A percentile compares a stretch with the other conserved stretches of the same genome.
Conservation (phyloP, 192 early-diverging fungal species). For the Bifiguratus adelaidae region DNA sequence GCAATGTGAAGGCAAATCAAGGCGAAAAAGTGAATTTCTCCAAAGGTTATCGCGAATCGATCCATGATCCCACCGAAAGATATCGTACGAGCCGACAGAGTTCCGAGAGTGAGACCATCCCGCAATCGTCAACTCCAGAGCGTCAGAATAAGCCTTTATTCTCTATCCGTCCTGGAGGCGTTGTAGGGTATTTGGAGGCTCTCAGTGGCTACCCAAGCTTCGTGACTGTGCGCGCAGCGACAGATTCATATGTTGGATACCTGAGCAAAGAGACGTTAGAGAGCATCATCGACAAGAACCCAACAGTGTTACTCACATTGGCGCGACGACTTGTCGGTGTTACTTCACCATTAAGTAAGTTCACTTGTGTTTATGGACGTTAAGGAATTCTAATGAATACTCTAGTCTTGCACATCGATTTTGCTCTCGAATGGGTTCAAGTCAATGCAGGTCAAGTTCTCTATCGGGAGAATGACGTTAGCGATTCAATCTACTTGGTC, state of each 20-base stretch:
- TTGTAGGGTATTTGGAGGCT: conserved; percentile 89
- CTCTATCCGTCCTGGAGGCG: conserved; percentile 68
- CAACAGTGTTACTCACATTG: conserved; percentile 71
- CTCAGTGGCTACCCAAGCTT: conserved; percentile 86
- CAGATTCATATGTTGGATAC: conserved; percentile 78
- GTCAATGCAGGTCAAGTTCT: conserved; percentile 89
- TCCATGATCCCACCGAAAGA: too few relatives aligned
- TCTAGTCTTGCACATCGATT: conserved; percentile 66
- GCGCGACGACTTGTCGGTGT: conserved; percentile 77
- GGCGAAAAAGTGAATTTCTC: too few relatives aligned
- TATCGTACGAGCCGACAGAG: too few relatives aligned
- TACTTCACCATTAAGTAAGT: conserved; percentile 70
- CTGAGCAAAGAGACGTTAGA: conserved; percentile 76
- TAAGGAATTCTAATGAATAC: not conserved
- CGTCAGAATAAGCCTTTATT: conserved; percentile 61
- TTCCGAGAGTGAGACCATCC: too few relatives aligned
- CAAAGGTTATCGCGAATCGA: too few relatives aligned
- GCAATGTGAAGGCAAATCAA: too few relatives aligned
- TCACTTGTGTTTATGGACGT: not conserved
- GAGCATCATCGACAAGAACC: conserved; percentile 75
- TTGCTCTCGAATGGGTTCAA: conserved; percentile 91
- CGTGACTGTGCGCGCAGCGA: conserved; percentile 72
- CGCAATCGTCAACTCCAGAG: too few relatives aligned
- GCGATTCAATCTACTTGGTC: conserved; percentile 88
- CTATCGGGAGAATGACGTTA: conserved; percentile 75